Conservation (phyloP, 2,329 filamentous ascomycete genomes). For the Ceratocystis destructans region DNA sequence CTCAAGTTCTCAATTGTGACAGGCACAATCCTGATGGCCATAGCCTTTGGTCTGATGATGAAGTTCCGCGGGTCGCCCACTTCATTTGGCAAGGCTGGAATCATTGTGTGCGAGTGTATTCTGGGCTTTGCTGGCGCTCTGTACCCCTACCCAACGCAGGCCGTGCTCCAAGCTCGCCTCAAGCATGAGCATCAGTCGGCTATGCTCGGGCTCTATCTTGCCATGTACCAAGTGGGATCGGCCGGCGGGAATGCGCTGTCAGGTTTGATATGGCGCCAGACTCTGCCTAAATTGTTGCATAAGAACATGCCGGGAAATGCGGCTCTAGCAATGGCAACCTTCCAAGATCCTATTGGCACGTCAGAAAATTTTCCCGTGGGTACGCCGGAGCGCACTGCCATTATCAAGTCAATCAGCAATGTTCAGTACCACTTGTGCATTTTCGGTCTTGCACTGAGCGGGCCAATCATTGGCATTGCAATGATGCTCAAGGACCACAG, state of each 20-base stretch:
- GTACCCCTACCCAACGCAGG: constrained; percentile 40
- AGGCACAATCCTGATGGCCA: constrained; percentile 46
- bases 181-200: constrained; percentile 44
- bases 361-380: constrained; percentile 29
- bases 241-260: constrained; percentile 47
- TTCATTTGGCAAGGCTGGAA: constrained; percentile 34
- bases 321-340: constrained; percentile 27
- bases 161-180: constrained; percentile 31
- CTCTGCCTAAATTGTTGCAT: constrained; percentile 34
- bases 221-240: constrained; percentile 47
- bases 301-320: constrained; percentile 27
- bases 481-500: constrained; percentile 32
- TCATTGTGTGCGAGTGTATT: constrained; percentile 48
- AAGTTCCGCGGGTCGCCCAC: constrained; percentile 42
- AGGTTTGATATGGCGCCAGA: constrained; percentile 48
- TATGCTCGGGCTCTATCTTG: constrained; percentile 48
- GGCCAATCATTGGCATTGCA: constrained; percentile 34
- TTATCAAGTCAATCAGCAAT: constrained; percentile 26
- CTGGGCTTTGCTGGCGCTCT: constrained; percentile 50
- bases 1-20: constrained; percentile 50
- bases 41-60: constrained; percentile 52
- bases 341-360: constrained; percentile 27
- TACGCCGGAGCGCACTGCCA: constrained; percentile 30
- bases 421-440: constrained; percentile 35
- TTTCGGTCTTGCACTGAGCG: constrained; percentile 34